A percentile compares a stretch with the other conserved stretches of the same genome.
Conservation (phyloP, 2,329 filamentous ascomycete species). For the Venturia pyrina region DNA sequence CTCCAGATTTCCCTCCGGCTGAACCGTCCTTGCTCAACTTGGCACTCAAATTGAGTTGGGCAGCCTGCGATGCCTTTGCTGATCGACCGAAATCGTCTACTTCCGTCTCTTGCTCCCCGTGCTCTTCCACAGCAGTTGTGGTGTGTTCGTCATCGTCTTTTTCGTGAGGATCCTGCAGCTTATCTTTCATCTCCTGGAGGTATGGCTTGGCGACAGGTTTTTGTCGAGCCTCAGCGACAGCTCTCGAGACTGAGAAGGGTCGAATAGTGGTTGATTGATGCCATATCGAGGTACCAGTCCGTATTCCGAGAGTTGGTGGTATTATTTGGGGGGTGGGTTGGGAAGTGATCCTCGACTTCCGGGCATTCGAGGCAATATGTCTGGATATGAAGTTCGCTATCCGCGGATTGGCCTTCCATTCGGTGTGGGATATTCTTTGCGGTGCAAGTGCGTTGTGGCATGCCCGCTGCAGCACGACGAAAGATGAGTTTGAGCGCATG, state of each 20-base stretch:
- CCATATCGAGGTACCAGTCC: neutral
- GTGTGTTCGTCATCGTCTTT: constrained; percentile 9
- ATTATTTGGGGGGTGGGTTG: neutral
- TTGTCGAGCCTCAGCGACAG: constrained; percentile 6
- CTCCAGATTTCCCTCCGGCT: constrained; percentile 42
- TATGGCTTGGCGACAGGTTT: constrained; percentile 7
- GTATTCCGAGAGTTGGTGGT: neutral
- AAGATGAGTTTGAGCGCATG: constrained; percentile 10
- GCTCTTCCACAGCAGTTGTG: neutral
- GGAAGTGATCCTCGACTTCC: neutral
- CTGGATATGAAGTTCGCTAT: neutral
- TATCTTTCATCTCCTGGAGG: constrained; percentile 8
- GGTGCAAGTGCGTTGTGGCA: constrained; percentile 8
- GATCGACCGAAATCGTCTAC: constrained; percentile 60
- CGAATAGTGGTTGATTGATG: neutral
- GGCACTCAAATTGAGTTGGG: constrained; percentile 81
- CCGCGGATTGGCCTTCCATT: constrained; percentile 5
- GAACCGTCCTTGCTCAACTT: constrained; percentile 74
- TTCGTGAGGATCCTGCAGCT: constrained; percentile 8
- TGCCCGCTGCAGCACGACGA: constrained; percentile 9
- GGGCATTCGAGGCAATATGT: neutral
- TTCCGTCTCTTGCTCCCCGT: constrained; percentile 35
- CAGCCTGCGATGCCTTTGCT: constrained; percentile 76
- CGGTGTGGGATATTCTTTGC: neutral
- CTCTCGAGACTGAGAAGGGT: neutral